phyloP scores from a whole-genome alignment of 371 early-diverging fungal species.

The Blakeslea trispora region DNA sequence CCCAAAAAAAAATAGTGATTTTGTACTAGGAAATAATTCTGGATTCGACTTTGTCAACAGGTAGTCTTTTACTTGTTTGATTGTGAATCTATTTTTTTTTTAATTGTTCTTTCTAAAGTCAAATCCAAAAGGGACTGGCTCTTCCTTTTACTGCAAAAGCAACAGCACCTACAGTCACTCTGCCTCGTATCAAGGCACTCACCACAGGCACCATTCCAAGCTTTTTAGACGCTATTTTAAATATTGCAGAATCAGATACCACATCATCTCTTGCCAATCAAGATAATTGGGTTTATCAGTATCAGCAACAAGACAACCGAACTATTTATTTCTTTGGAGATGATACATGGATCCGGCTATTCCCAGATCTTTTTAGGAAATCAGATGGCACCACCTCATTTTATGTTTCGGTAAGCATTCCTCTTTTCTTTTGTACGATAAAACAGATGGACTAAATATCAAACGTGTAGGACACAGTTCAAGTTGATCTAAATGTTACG shows the following conservation, averaged over 20 bases:
- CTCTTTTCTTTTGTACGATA: too few relatives aligned
- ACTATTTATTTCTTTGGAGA: conserved; percentile 89
- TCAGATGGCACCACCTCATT: conserved; percentile 82
- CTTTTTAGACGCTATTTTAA: conserved; percentile 77
- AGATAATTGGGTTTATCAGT: conserved; percentile 78
- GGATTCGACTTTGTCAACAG: conserved; percentile 65
- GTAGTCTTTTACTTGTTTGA: conserved; percentile 25
- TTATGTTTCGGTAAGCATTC: conserved; percentile 69
- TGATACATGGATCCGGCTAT: conserved; percentile 93
- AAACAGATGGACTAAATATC: neutral
- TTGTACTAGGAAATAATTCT: conserved; percentile 42
- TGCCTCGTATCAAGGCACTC: conserved; percentile 93
- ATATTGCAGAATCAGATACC: conserved; percentile 83
- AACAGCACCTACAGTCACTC: conserved; percentile 92
- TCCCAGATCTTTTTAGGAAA: conserved; percentile 67
- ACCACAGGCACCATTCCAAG: conserved; percentile 85
- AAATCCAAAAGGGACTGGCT: conserved; percentile 52
- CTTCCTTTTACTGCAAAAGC: conserved; percentile 72
- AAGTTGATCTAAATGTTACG: conserved; percentile 82
- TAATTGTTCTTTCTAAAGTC: conserved; percentile 37
- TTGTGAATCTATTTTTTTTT: too few relatives aligned
- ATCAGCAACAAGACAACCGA: conserved; percentile 52
- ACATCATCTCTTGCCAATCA: conserved; percentile 67
- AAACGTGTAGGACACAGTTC: conserved; percentile 63
- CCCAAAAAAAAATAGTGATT: conserved; percentile 1